Evolutionary conservation across 1,284 basidiomycete genomes (phyloP).

Genomic region (Ceratobasidium sp.): DNA sequence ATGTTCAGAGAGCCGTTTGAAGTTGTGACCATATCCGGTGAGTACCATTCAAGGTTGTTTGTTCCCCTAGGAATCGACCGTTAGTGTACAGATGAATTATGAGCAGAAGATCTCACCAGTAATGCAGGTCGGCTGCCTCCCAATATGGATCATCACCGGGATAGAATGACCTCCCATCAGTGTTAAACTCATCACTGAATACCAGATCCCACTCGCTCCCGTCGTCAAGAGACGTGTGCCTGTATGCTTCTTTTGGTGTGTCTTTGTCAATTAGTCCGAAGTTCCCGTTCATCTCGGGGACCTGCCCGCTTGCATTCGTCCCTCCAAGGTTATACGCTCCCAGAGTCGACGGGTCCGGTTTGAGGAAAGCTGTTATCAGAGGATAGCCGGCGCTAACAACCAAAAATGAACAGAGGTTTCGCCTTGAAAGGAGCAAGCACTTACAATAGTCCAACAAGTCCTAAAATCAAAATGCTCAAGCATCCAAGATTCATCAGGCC

Average conservation of each 20-base stretch:
- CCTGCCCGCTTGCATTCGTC: constrained; percentile 62
- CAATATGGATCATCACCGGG: constrained; percentile 66
- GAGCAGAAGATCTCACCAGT: constrained; percentile 56
- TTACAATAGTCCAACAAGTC: constrained; percentile 59
- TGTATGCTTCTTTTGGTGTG: constrained; percentile 67
- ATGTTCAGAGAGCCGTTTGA: constrained; percentile 78
- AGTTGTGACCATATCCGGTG: constrained; percentile 79
- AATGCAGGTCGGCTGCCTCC: constrained; percentile 64
- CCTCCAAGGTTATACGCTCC: constrained; percentile 65
- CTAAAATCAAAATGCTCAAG: constrained; percentile 55
- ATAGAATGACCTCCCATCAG: constrained; percentile 65
- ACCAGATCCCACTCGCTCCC: constrained; percentile 60
- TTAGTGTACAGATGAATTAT: neutral
- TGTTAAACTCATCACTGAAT: constrained; percentile 66
- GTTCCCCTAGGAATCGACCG: constrained; percentile 50
- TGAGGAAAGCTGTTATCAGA: constrained; percentile 59
- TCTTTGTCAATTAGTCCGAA: constrained; percentile 82
- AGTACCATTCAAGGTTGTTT: constrained; percentile 75
- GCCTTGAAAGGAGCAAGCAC: neutral
- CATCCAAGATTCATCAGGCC: constrained; percentile 61
- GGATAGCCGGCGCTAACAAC: constrained; percentile 61
- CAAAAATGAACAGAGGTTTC: neutral
- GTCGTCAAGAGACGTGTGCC: constrained; percentile 58
- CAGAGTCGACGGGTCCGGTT: constrained; percentile 39
- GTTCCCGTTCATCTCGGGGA: constrained; percentile 74